These are phyloP conservation scores for Beauveria sp. DNA, from an alignment of 2,329 filamentous ascomycete genomes.

Conservation along the genomic window DNA sequence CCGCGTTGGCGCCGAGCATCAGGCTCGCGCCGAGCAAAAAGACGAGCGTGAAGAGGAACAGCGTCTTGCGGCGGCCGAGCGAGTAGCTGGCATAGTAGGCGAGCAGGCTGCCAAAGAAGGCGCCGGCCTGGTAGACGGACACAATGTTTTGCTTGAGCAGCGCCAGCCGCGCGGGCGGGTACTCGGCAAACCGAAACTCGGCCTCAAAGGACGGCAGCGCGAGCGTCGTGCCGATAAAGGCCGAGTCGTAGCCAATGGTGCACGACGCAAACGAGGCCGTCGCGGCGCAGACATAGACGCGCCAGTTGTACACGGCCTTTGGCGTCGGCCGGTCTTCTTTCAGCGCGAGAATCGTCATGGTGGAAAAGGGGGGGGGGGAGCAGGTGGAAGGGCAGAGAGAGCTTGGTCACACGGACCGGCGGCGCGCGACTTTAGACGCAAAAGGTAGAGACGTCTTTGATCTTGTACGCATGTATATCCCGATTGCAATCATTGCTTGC, in stretches of 20 bases:
- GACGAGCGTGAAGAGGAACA: slow-evolving; percentile 52
- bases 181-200: slow-evolving; percentile 57
- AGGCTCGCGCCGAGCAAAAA: slow-evolving; percentile 66
- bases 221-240: slow-evolving; percentile 73
- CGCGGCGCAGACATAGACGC: slow-evolving; percentile 46
- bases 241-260: slow-evolving; percentile 57
- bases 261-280: slow-evolving; percentile 50
- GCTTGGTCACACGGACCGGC: not conserved
- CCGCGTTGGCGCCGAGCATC: slow-evolving; percentile 59
- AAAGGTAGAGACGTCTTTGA: not conserved
- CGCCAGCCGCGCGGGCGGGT: slow-evolving; percentile 40
- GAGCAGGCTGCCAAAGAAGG: slow-evolving; percentile 71
- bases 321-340: slow-evolving; percentile 52
- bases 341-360: slow-evolving; percentile 41
- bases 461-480: not conserved
- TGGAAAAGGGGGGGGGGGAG: not conserved
- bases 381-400: not conserved
- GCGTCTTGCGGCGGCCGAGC: slow-evolving; percentile 57
- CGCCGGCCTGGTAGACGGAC: slow-evolving; percentile 73
- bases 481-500: not conserved
- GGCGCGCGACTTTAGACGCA: not conserved
- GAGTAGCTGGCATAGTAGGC: slow-evolving; percentile 61
- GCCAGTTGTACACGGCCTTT: slow-evolving; percentile 52
- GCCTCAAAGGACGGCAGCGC: slow-evolving; percentile 59
- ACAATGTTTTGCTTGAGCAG: slow-evolving; percentile 68